A percentile compares a stretch with the other conserved stretches of the same genome.
Conservation (phyloP, 345 rosid species). For the Moringa oleifera region DNA sequence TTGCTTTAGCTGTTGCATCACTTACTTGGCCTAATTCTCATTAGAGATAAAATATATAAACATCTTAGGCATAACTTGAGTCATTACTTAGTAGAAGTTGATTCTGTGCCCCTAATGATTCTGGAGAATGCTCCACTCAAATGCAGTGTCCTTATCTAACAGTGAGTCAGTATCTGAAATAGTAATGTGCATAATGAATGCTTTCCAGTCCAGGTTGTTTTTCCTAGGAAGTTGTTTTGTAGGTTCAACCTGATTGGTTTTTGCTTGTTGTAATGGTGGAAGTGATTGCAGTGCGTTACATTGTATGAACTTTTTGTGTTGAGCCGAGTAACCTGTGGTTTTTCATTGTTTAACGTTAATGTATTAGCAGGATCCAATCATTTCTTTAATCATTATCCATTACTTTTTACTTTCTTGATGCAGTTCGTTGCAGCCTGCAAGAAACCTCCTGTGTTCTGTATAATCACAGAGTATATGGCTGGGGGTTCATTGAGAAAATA, state of each 20-base stretch:
- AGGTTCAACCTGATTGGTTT: not conserved
- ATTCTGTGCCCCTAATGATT: not conserved
- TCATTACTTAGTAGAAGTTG: not conserved
- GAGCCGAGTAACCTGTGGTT: not conserved
- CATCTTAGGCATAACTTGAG: not conserved
- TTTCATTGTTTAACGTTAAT: not conserved
- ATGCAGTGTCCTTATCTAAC: not conserved
- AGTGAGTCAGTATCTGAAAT: not conserved
- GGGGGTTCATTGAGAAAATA: slow-evolving; percentile 66
- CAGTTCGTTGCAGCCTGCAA: slow-evolving; percentile 77
- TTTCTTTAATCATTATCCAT: slow-evolving; percentile 3
- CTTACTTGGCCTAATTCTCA: too few species aligned
- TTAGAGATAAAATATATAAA: not conserved
- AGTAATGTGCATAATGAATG: too few species aligned
- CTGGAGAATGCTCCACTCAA: slow-evolving; percentile 2
- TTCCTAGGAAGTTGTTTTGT: not conserved
- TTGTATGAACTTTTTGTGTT: too few species aligned
- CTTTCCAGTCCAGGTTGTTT: too few species aligned
- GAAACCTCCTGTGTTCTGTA: slow-evolving; percentile 62
- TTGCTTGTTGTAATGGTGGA: not conserved
- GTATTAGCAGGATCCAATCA: not conserved
- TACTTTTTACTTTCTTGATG: slow-evolving; percentile 13
- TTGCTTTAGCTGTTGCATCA: not conserved
- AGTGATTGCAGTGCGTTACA: not conserved
- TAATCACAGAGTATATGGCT: slow-evolving; percentile 64